A percentile compares a stretch with the other conserved stretches of the same genome.
phyloP scores from a whole-genome alignment of 208 protist species.

The Trypanosoma theileri region DNA sequence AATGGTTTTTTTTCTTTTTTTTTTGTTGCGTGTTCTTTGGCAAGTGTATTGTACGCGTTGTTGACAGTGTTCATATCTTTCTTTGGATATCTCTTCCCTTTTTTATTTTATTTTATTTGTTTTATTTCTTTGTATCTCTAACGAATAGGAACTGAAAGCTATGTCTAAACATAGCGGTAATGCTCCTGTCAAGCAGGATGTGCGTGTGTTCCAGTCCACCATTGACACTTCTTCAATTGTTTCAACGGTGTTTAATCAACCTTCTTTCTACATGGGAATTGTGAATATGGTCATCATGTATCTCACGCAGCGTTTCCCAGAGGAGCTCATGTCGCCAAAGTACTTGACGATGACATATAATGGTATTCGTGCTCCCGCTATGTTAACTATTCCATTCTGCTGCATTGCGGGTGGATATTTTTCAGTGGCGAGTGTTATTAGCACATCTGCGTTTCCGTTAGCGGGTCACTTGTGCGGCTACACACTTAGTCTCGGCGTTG shows the following conservation, averaged over 20 bases:
- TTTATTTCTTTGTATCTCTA: too few relatives aligned
- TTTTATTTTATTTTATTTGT: too few relatives aligned
- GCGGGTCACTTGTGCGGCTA: slow-evolving; percentile 74
- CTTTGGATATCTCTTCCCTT: too few relatives aligned
- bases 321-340: slow-evolving; percentile 75
- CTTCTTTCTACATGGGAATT: slow-evolving; percentile 79
- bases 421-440: slow-evolving; percentile 69
- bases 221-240: slow-evolving; percentile 70
- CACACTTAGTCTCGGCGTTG: slow-evolving; percentile 56
- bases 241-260: slow-evolving; percentile 76
- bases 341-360: slow-evolving; percentile 81
- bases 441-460: slow-evolving; percentile 49
- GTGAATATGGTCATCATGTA: slow-evolving; percentile 77
- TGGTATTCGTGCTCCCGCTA: slow-evolving; percentile 63
- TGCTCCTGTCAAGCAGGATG: slow-evolving; percentile 45
- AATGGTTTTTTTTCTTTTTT: background rate
- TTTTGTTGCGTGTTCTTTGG: background rate
- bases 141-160: background rate
- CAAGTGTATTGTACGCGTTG: background rate
- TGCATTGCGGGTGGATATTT: slow-evolving; percentile 71
- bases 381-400: slow-evolving; percentile 81
- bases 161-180: slow-evolving; percentile 10
- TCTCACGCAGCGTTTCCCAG: slow-evolving; percentile 75
- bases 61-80: too few relatives aligned
- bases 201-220: slow-evolving; percentile 76